A percentile compares a stretch with the other conserved stretches of the same genome.
phyloP scores from a whole-genome alignment of 2,329 filamentous ascomycete species.

The Apiospora koreana region DNA sequence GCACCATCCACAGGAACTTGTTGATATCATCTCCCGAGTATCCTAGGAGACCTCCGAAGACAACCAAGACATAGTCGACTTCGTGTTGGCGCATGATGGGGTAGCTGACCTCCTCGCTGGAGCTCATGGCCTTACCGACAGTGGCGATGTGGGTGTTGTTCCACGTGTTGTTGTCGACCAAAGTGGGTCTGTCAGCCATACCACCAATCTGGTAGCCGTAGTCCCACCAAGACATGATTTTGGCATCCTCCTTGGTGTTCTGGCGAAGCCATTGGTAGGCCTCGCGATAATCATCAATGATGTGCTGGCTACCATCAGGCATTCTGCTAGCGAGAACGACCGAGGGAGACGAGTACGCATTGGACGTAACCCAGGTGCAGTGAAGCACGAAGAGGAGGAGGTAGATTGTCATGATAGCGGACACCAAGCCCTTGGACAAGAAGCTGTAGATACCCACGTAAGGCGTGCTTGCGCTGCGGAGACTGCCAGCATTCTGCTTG shows the following conservation, averaged over 20 bases:
- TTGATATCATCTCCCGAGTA: conserved; percentile 99
- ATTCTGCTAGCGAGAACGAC: conserved; percentile 91
- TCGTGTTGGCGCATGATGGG: conserved; percentile 98
- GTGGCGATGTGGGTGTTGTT: conserved; percentile 99
- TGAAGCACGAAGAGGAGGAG: conserved; percentile 92
- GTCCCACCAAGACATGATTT: conserved; percentile 99
- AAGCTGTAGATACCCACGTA: conserved; percentile 81
- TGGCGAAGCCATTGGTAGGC: conserved; percentile 99
- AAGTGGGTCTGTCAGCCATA: conserved; percentile 95
- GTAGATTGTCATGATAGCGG: conserved; percentile 73
- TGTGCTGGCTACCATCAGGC: conserved; percentile 94
- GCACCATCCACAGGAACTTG: conserved; percentile 99
- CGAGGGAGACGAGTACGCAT: conserved; percentile 97
- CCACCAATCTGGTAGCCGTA: conserved; percentile 99
- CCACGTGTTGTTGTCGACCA: conserved; percentile 99
- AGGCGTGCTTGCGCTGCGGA: conserved; percentile 72
- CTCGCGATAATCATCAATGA: conserved; percentile 99
- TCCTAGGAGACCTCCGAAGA: conserved; percentile 92
- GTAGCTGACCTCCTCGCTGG: conserved; percentile 95
- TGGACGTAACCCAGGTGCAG: conserved; percentile 99
- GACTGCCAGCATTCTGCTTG: conserved; percentile 49
- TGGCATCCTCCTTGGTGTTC: conserved; percentile 92
- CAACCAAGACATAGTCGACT: conserved; percentile 97
- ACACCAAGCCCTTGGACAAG: conserved; percentile 78
- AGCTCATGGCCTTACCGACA: conserved; percentile 98